Percentiles rank a stretch among this genome's conserved stretches.
Evolutionary conservation across 257 asterid species (phyloP).

Genomic region (Capsicum chinense): DNA sequence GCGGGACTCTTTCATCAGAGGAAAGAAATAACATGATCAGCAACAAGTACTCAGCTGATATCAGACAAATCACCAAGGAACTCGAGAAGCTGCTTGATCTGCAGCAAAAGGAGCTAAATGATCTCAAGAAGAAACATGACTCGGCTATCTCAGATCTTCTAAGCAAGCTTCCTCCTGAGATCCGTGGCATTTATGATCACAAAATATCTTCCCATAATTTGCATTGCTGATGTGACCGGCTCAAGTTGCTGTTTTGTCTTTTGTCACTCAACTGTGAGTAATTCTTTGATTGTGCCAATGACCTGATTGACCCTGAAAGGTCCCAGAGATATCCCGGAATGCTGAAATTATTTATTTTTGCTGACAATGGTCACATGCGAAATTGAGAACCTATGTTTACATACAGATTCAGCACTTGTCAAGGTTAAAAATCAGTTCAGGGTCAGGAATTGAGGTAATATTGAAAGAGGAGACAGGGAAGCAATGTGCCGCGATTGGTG

Average conservation of each 20-base stretch:
- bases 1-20: conserved; percentile 36
- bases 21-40: conserved; percentile 33
- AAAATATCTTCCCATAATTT: conserved; percentile 44
- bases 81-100: conserved; percentile 60
- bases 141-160: conserved; percentile 55
- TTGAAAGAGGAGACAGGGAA: conserved; percentile 18
- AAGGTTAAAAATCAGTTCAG: conserved; percentile 29
- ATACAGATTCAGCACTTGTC: conserved; percentile 12
- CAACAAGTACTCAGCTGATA: conserved; percentile 43
- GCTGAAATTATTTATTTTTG: conserved; percentile 13
- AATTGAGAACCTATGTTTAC: conserved; percentile 25
- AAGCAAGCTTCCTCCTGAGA: conserved; percentile 62
- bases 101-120: conserved; percentile 72
- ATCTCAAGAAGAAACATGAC: conserved; percentile 66
- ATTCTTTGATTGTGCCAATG: conserved; percentile 35
- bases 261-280: conserved; percentile 29
- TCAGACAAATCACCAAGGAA: conserved; percentile 52
- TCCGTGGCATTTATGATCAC: conserved; percentile 48
- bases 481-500: background rate
- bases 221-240: conserved; percentile 36
- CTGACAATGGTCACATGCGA: conserved; percentile 8
- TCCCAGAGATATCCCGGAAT: conserved; percentile 32
- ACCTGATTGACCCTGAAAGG: conserved; percentile 33
- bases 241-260: conserved; percentile 38
- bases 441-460: conserved; percentile 25